Conservation (phyloP, 202 grass and related monocot genomes). For the Hordeum pubiflorum region DNA sequence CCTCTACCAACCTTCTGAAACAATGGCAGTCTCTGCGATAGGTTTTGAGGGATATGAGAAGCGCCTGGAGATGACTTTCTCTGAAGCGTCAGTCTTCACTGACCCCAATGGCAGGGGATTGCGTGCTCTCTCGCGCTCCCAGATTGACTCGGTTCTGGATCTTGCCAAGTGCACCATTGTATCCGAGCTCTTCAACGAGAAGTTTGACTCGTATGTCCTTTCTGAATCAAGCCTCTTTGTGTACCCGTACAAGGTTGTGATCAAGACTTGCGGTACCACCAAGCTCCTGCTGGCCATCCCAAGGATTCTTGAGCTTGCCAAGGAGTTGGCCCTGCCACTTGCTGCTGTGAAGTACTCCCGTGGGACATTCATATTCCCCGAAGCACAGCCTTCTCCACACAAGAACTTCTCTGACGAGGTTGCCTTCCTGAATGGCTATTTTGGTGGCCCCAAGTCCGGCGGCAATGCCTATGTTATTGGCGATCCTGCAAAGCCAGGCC, state of each 20-base stretch:
- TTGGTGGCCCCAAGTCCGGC: slow-evolving; percentile 61
- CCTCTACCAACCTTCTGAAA: not conserved
- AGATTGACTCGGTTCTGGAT: slow-evolving; percentile 84
- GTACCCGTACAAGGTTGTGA: slow-evolving; percentile 69
- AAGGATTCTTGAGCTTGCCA: slow-evolving; percentile 70
- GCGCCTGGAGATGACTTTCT: slow-evolving; percentile 86
- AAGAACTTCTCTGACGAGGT: slow-evolving; percentile 81
- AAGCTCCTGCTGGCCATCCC: slow-evolving; percentile 81
- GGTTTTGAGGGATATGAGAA: slow-evolving; percentile 97
- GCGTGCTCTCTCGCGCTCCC: slow-evolving; percentile 48
- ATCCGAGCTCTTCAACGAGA: slow-evolving; percentile 64
- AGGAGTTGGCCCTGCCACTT: slow-evolving; percentile 52
- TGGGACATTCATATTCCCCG: slow-evolving; percentile 85
- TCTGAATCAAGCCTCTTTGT: slow-evolving; percentile 94
- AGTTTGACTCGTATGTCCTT: slow-evolving; percentile 85
- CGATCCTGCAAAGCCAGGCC: slow-evolving; percentile 46
- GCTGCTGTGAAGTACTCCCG: slow-evolving; percentile 77
- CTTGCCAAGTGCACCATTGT: slow-evolving; percentile 84
- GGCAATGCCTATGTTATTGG: slow-evolving; percentile 82
- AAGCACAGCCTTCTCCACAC: slow-evolving; percentile 81
- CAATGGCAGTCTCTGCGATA: slow-evolving; percentile 66
- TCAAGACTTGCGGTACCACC: slow-evolving; percentile 94
- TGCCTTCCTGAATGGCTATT: slow-evolving; percentile 55
- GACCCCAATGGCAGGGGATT: slow-evolving; percentile 61
- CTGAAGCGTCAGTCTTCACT: slow-evolving; percentile 59